Conservation (phyloP, 1,284 basidiomycete species). For the Retiboletus flavoniger region DNA sequence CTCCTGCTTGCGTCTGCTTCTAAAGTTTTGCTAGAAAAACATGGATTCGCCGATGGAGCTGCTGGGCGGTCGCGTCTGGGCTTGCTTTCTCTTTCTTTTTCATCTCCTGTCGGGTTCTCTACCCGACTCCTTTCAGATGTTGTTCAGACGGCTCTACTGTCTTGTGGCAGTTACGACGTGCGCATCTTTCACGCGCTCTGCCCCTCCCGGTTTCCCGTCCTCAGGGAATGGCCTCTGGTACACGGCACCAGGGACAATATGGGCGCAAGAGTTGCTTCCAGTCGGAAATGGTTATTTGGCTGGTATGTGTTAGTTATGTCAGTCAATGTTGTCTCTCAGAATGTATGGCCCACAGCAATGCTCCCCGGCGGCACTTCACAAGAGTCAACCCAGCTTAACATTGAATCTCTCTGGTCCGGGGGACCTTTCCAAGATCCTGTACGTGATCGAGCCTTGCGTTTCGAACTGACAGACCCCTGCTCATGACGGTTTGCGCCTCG, state of each 20-base stretch:
- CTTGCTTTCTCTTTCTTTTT: conserved; percentile 12
- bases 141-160: conserved; percentile 24
- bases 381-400: conserved; percentile 66
- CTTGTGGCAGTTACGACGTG: conserved; percentile 25
- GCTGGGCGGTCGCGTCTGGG: conserved; percentile 22
- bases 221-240: conserved; percentile 79
- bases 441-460: conserved; percentile 23
- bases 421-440: conserved; percentile 66
- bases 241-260: conserved; percentile 48
- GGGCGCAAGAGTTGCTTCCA: conserved; percentile 62
- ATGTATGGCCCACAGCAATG: conserved; percentile 47
- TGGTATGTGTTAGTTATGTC: conserved; percentile 39
- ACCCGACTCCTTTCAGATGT: conserved; percentile 18
- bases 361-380: conserved; percentile 58
- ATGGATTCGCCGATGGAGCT: conserved; percentile 27
- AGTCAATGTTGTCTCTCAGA: neutral
- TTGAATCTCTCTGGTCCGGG: conserved; percentile 75
- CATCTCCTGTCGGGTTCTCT: conserved; percentile 18
- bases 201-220: conserved; percentile 57
- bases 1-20: neutral
- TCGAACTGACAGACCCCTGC: neutral
- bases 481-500: conserved; percentile 1
- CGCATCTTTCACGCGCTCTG: conserved; percentile 10
- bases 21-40: neutral
- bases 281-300: conserved; percentile 74